Conservation (phyloP, 2,329 filamentous ascomycete species). For the Acarospora socialis region DNA sequence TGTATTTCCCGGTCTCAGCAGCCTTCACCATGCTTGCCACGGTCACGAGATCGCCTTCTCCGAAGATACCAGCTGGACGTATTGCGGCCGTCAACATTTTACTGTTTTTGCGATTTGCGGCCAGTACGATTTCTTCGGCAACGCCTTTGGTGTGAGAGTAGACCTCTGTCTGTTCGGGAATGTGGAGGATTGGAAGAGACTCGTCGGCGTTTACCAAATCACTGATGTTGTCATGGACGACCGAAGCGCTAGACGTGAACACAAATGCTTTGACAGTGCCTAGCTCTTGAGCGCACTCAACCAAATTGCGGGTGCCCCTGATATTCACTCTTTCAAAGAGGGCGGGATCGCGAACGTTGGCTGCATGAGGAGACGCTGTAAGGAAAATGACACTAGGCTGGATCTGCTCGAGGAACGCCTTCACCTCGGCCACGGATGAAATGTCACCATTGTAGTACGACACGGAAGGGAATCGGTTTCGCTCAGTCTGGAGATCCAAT, state of each 20-base stretch:
- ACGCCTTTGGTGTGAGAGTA: constrained; percentile 38
- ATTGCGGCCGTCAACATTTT: constrained; percentile 36
- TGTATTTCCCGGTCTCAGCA: constrained; percentile 33
- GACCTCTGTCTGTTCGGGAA: constrained; percentile 34
- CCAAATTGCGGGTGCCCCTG: constrained; percentile 34
- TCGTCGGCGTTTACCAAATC: constrained; percentile 35
- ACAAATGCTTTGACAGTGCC: constrained; percentile 37
- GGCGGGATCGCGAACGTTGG: constrained; percentile 23
- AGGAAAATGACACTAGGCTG: constrained; percentile 79
- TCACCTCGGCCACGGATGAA: constrained; percentile 48
- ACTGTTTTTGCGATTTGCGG: constrained; percentile 29
- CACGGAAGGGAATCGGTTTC: constrained; percentile 50
- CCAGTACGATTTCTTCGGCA: constrained; percentile 34
- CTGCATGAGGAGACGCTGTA: constrained; percentile 56
- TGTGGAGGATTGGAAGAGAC: constrained; percentile 21
- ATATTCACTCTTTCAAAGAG: constrained; percentile 38
- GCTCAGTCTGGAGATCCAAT: constrained; percentile 55
- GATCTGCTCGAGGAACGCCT: constrained; percentile 48
- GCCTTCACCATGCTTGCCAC: constrained; percentile 28
- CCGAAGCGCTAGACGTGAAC: constrained; percentile 37
- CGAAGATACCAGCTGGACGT: constrained; percentile 37
- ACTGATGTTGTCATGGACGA: constrained; percentile 30
- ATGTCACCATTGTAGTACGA: constrained; percentile 67
- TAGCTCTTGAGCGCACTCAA: constrained; percentile 32
- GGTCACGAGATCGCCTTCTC: constrained; percentile 25